Base-by-base conservation (phyloP, 2,329 filamentous ascomycete genomes). In the Setomelanomma holmii region DNA sequence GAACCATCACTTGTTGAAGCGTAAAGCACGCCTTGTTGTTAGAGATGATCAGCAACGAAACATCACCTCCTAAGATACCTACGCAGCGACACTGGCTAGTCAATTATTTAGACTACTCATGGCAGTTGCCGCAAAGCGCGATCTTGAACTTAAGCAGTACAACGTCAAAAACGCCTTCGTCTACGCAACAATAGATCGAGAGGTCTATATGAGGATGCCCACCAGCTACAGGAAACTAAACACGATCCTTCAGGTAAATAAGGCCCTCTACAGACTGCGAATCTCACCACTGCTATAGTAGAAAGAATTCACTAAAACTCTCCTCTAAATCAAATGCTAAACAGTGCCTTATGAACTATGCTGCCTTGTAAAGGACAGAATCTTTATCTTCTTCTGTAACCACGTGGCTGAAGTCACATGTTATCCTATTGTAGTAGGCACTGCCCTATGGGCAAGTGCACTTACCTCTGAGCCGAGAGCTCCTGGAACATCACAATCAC, bases 1-100 rank as follows among this genome's bases (percentile, higher is more conserved):
- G 16, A 5, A 48, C 12, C 14, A 49, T 27, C 52, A 48, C 36
- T 24, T 63, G 1, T 20, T 42, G 4, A 57, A 55, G 38, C 49
- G 33, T 17, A 61, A 63, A 24, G 56, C 55, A 23, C 19, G 50
- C 22, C 20, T 63, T 1, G 49, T 48, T 23, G 58, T 61, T 12
- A 17, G 58, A 40, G 60, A 55, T 1, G 44, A 64, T 34, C 17
- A 57, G n/a, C 41, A 64, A 42, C 12, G 49, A 52, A 23, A 60
- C 17, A 51, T 41, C n/a, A 41, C 39, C 4, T 23, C n/a, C 12
- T 14, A 41, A 41, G 39, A 41, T 21, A 41, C 21, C 8, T 39
- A 45, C 33, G 22, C n/a, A 19, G 24, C n/a, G 11, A 24, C 22
- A 14, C 12, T 33, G 11, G 16, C 27, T 7, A 30, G 33, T 10